Evolutionary conservation across 257 asterid genomes (phyloP), one percentile per base, ranked within the genome.

Genomic region (Buddleja alternifolia): DNA sequence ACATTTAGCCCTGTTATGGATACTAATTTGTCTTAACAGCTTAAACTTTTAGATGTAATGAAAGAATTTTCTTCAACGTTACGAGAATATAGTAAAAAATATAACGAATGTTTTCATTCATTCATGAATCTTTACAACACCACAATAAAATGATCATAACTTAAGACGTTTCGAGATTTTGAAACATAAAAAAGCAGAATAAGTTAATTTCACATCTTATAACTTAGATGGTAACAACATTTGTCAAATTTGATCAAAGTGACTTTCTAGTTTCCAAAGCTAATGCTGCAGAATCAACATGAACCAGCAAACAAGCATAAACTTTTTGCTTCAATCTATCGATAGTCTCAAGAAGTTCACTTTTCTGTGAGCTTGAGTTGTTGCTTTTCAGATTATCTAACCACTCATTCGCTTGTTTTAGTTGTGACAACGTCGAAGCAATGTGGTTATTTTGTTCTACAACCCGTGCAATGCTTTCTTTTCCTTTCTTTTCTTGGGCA

Each of bases 351-450:
- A 67, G 42, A 44, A 79, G 16, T 3, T 70, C 86, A 7, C 46
- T 71, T 63, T 79, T 80, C 60, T 82, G 92, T 0, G 73, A 60
- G 29, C 77, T 60, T 7, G 78, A 63, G 10, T 73, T 75, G 69
- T n/a, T n/a, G n/a, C 78, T 44, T 56, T 73, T 74, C 12, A 77
- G 58, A 74, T 81, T 85, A 60, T 93, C 97, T 73, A 93, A 65
- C 95, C 96, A 90, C 44, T 85, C 96, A 4, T 86, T 88, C 0
- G 89, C 92, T 60, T 81, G 89, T 67, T 93, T 93, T 14, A 93
- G 90, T 63, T 82, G 95, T 52, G 97, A 93, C 66, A 93, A 17
- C 1, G 92, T 77, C 32, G 73, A 63, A 8, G 93, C 97, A 57
- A 93, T 90, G 44, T 82, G 88, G 72, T 78, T 85, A 60, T 86